Evolutionary conservation across 495 filamentous ascomycete species (phyloP).

Genomic region (Xylaria telfairii): DNA sequence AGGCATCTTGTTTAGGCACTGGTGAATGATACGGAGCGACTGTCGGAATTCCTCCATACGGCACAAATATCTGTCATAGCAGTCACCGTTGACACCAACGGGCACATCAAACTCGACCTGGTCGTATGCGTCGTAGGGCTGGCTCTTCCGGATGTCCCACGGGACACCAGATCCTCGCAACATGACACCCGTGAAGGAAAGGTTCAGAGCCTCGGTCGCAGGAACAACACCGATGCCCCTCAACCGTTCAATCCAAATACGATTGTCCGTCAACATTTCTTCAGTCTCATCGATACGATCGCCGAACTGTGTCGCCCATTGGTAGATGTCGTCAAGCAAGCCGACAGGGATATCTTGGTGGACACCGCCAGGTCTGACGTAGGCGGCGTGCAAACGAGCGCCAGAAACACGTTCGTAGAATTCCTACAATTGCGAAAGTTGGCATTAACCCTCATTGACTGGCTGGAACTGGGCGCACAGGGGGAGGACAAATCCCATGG

Average conservation of each 20-base stretch:
- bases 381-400: conserved; percentile 96
- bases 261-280: conserved; percentile 98
- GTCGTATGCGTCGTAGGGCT: conserved; percentile 97
- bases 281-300: conserved; percentile 99
- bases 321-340: conserved; percentile 98
- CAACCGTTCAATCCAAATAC: conserved; percentile 96
- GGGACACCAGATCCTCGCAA: conserved; percentile 96
- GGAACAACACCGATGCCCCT: conserved; percentile 90
- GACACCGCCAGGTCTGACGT: conserved; percentile 96
- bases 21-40: conserved; percentile 95
- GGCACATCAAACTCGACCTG: conserved; percentile 98
- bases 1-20: conserved; percentile 99
- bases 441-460: conserved; percentile 8
- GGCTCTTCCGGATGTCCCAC: conserved; percentile 94
- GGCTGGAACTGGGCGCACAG: neutral
- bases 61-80: conserved; percentile 98
- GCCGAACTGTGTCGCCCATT: conserved; percentile 99
- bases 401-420: conserved; percentile 99
- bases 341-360: conserved; percentile 93
- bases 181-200: conserved; percentile 97
- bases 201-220: conserved; percentile 92
- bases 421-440: conserved; percentile 64
- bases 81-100: conserved; percentile 95
- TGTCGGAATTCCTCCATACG: conserved; percentile 99
- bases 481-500: neutral